A percentile compares a stretch with the other conserved stretches of the same genome.
Conservation (phyloP, 73 alveolate genomes). For the Paramecium sexaurelia region DNA sequence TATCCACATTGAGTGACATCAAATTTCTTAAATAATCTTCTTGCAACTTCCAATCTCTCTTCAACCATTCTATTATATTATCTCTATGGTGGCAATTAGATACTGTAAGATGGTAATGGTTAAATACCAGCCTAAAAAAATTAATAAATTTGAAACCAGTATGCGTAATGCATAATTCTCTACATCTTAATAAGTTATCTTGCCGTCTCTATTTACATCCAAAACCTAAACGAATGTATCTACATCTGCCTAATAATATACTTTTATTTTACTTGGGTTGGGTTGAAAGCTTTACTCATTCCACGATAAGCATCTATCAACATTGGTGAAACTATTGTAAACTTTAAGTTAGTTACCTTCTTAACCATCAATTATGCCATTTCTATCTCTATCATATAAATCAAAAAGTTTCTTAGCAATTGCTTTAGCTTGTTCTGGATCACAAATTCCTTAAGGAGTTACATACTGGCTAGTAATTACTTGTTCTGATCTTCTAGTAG, state of each 20-base stretch:
- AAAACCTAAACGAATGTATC: constrained; percentile 43
- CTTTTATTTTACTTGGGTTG: constrained; percentile 17
- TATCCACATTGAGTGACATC: constrained; percentile 54
- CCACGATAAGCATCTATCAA: constrained; percentile 18
- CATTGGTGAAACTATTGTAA: constrained; percentile 7
- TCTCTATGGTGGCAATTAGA: constrained; percentile 55
- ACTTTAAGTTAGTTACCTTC: not conserved
- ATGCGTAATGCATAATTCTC: constrained; percentile 66
- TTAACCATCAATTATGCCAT: constrained; percentile 10
- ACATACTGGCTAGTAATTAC: constrained; percentile 25
- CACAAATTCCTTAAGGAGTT: constrained; percentile 47
- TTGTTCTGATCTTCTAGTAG: not conserved
- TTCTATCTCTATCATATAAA: constrained; percentile 49
- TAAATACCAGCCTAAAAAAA: not conserved
- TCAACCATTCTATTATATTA: constrained; percentile 58
- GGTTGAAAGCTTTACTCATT: constrained; percentile 56
- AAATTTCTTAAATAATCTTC: constrained; percentile 66
- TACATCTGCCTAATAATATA: not conserved
- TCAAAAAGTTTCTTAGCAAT: constrained; percentile 54
- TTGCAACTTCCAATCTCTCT: constrained; percentile 67
- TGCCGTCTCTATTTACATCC: constrained; percentile 63
- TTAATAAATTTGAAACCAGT: not conserved
- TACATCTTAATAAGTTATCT: constrained; percentile 46
- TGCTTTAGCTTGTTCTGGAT: constrained; percentile 28
- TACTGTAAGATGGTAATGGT: constrained; percentile 53